These are phyloP conservation scores for Austroboletus eburneus DNA, from an alignment of 768 basidiomycete genomes.

Conservation along the genomic window DNA sequence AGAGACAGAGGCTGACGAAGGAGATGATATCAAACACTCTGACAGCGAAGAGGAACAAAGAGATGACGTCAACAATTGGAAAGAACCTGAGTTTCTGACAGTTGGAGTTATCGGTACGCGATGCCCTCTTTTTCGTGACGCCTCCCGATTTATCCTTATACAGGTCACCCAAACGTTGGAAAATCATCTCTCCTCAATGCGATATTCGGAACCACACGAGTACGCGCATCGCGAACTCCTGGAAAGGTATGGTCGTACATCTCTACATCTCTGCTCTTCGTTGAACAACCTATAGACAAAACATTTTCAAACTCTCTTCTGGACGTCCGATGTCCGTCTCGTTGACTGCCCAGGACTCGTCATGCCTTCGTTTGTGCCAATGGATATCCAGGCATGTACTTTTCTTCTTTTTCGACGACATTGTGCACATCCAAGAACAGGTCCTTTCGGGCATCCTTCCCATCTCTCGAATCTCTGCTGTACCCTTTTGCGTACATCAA, in stretches of 20 bases:
- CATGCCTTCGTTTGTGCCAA: slow-evolving; percentile 76
- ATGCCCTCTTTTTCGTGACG: background rate
- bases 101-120: slow-evolving; percentile 71
- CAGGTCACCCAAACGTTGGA: slow-evolving; percentile 93
- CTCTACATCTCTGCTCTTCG: background rate
- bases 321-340: slow-evolving; percentile 80
- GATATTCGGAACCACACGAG: slow-evolving; percentile 73
- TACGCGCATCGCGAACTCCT: slow-evolving; percentile 80
- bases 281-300: slow-evolving; percentile 58
- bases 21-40: slow-evolving; percentile 4
- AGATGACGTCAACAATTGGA: slow-evolving; percentile 16
- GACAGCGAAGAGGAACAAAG: slow-evolving; percentile 15
- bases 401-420: background rate
- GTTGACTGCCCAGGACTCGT: slow-evolving; percentile 97
- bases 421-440: slow-evolving; percentile 28
- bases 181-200: slow-evolving; percentile 93
- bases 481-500: slow-evolving; percentile 78
- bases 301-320: slow-evolving; percentile 92
- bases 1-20: slow-evolving; percentile 21
- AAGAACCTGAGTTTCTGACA: slow-evolving; percentile 62
- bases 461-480: slow-evolving; percentile 79
- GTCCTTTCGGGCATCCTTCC: slow-evolving; percentile 69
- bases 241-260: slow-evolving; percentile 57
- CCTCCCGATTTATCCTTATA: background rate
- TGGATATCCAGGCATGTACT: slow-evolving; percentile 70